Evolutionary conservation across 2,329 filamentous ascomycete species (phyloP), one percentile per base, ranked within the genome.

Genomic region (Aspergillus neotritici): DNA sequence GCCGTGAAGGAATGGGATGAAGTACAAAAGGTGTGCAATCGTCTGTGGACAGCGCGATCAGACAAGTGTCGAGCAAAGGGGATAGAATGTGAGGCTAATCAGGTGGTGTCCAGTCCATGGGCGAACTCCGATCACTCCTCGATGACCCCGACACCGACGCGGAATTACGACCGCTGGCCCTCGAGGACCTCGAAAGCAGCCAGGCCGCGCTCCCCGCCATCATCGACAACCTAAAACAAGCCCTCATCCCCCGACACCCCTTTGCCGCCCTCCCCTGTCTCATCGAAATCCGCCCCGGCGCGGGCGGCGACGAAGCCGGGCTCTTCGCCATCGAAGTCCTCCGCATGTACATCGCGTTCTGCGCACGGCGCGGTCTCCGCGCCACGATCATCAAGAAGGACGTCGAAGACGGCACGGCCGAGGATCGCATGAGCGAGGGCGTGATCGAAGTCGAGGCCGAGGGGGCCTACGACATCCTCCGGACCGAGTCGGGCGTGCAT

Each of bases 401-500:
- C 49, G 77, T 81, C 14, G 87, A 91, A 49, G 80, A 80, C 10
- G 77, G 77, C 38, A 68, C 71, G 7, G 74, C 76, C 4, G 85
- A 89, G 50, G 70, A 78, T 17, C 83, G 87, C 5, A 74, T 97
- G 3, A 82, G 86, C 43, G 93, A 97, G 71, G 93, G 87, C 6
- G 81, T 98, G 16, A 76, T 98, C 17, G 89, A 96, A 64, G 74
- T 98, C 30, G 79, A 84, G 46, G 78, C 82, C 38, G 70, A 79
- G 1, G 87, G 87, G 25, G 83, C 89, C 15, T 98, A 95, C 66
- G 87, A 85, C 47, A 61, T 80, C 2, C 80, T 98, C 57, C 80
- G 91, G 48, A 84, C 84, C 55, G 93, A 98, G 67, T 87, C 91
- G 3, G 93, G 93, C 28, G 93, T 98, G 53, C 93, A 98, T 64